A percentile compares a stretch with the other conserved stretches of the same genome.
These are phyloP conservation scores for Cylindrotheca fusiformis DNA, from an alignment of 108 stramenopile genomes.

Conservation along the genomic window DNA sequence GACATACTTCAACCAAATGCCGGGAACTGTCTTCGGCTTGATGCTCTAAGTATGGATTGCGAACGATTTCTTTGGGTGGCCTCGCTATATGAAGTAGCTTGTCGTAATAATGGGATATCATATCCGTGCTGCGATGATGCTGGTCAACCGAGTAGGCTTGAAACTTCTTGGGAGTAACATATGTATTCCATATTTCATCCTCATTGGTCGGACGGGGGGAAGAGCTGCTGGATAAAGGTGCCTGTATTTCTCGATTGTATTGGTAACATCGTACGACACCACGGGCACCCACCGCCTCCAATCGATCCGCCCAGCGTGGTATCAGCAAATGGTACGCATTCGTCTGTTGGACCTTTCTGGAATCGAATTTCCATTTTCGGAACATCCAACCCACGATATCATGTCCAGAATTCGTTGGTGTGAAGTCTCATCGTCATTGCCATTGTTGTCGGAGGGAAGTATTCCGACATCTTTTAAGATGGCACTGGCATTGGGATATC, in stretches of 20 bases:
- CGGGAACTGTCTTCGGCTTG: conserved; percentile 29
- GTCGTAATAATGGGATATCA: conserved; percentile 81
- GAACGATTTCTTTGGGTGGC: conserved; percentile 59
- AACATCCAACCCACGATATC: conserved; percentile 58
- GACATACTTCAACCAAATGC: conserved; percentile 59
- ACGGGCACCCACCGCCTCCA: conserved; percentile 65
- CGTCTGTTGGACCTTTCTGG: conserved; percentile 39
- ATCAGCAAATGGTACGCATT: conserved; percentile 51
- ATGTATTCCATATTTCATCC: conserved; percentile 48
- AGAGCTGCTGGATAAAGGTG: conserved; percentile 24
- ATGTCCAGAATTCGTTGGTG: conserved; percentile 35
- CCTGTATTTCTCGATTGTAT: conserved; percentile 50
- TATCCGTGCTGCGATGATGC: conserved; percentile 24
- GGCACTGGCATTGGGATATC: conserved; percentile 6
- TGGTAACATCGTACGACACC: conserved; percentile 74
- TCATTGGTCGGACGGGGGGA: conserved; percentile 49
- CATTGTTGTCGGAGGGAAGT: not conserved
- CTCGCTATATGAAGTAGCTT: conserved; percentile 69
- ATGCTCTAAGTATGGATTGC: conserved; percentile 51
- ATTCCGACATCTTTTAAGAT: not conserved
- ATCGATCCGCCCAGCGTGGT: conserved; percentile 65
- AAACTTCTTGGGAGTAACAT: conserved; percentile 50
- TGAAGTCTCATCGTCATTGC: not conserved
- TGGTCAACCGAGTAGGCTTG: conserved; percentile 28
- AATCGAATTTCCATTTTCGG: conserved; percentile 59